Evolutionary conservation across 1,284 basidiomycete species (phyloP), one percentile per base, ranked within the genome.

Genomic region (Vanrija pseudolonga): DNA sequence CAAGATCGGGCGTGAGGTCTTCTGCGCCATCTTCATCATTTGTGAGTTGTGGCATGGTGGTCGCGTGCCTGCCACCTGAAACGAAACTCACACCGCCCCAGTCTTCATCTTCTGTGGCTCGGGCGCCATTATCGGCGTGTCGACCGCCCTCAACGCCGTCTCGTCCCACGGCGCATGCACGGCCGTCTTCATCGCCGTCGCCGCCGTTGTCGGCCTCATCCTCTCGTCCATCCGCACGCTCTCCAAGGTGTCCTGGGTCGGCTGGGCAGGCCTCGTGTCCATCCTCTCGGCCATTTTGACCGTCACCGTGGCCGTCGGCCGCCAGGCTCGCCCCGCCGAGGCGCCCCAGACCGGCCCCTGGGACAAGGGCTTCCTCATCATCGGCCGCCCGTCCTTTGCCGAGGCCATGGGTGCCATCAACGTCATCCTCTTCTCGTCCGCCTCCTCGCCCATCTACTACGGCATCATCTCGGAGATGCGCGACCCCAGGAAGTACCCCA

Each of bases 221-320:
- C 55, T 74, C 47, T 53, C 65, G 20, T 57, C 60, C n/a, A 64
- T 74, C 40, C 67, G 65, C 22, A 72, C 68, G 0, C 60, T 71
- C 26, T 57, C 63, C 24, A 59, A 61, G 39, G 62, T 76, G 28
- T 63, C 67, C 1, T 70, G 63, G 59, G 50, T 76, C 44, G 67
- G 65, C 15, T 73, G 71, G 70, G 56, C 66, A 24, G 73, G 71
- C n/a, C 57, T 72, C 45, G 46, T 57, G 24, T 62, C 62, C 24
- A 62, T 61, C 52, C 48, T 69, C 6, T 40, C 46, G 3, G 56
- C 67, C 12, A 62, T 72, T 47, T 45, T 75, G 44, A 65, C 64
- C 32, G 56, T 74, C 19, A 69, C 68, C 19, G 59, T 75, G 51
- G 68, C 73, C 4, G 72, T 74, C 20, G 71, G 66, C 11, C 58